Evolutionary conservation across 1,284 basidiomycete genomes (phyloP), one percentile per base, ranked within the genome.

Genomic region (Rhodotorula sp.): DNA sequence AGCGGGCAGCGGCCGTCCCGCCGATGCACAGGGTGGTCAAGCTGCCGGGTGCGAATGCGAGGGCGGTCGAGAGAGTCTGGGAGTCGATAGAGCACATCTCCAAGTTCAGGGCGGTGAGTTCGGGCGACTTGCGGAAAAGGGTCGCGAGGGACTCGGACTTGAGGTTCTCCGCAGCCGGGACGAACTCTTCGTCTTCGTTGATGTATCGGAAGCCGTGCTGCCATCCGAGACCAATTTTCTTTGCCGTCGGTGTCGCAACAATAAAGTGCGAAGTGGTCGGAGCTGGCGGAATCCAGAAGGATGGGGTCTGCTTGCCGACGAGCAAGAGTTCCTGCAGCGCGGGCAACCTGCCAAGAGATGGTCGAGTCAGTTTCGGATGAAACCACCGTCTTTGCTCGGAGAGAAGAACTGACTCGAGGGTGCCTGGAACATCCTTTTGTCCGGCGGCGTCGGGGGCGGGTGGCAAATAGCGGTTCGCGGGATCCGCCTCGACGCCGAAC

Each of bases 121-220:
- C n/a, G 1, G 56, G 42, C 26, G 62, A 30, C 18, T 61, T 64
- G 46, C 71, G 68, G 55, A 72, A 69, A 14, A 72, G 53, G 10
- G 37, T 60, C 20, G 63, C 26, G 17, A 72, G 55, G 0, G 42
- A n/a, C 24, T 60, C 51, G 22, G 56, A 4, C 7, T 53, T 29
- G 26, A 67, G 46, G 17, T 18, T 7, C 1, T 3, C 8, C 3
- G 24, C 30, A 0, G 53, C 24, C n/a, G 22, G 45, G 29, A 14
- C n/a, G 26, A 26, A 48, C 2, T 14, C 20, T 2, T 29, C 24
- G 6, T 61, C 51, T 26, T 53, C 56, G 18, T 45, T 30, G 33
- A 68, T 57, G 37, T 66, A 61, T 2, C 24, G 22, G 3, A 33
- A 7, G 5, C 4, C 4, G 29, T 26, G 24, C 26, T 26, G 30